Base-by-base conservation (phyloP, 345 rosid genomes). In the Hibiscus trionum region DNA sequence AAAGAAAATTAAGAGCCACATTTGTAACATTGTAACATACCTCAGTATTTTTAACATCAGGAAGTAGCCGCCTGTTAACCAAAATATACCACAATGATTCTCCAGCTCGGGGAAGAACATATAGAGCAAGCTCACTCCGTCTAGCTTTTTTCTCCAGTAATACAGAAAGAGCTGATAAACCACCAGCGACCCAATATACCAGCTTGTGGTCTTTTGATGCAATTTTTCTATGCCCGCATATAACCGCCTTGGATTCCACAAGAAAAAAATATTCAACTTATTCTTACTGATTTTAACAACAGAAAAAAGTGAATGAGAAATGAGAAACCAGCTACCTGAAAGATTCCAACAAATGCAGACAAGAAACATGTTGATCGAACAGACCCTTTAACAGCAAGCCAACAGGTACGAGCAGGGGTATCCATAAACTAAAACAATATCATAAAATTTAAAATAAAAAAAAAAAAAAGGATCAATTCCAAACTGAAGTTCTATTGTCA, bases 261-360 rank as follows among this genome's bases (percentile, higher is more conserved):
- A 58, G 24, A 42, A 42, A 66, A 5, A 64, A 73, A 71, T 52
- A 11, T 52, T 56, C 76, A 72, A 71, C 73, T 55, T 31, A 75
- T 65, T 53, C 35, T 31, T 15, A 5, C 11, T 49, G 26, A 78
- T 29, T 37, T 66, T 66, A 74, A 50, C 39, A 14, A 64, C 2
- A 14, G 19, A 39, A 31, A 11, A 8, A 62, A 15, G 33, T 21
- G n/a, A 46, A 21, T 5, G 33, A 73, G 27, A 73, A 66, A 31
- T 53, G 71, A 66, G 61, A 69, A 55, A 60, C 67, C 19, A 67
- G 62, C 70, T 74, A 93, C 99, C 97, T 96, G 99, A 82, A 96
- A 96, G 69, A 96, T 83, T 67, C 97, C 99, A 79, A 93, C 99
- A 86, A 96, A 96, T 61, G 96, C 98, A 73, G 98, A 96, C 82